Conservation (phyloP, 257 asterid species). For the Nicotiana obtusifolia region DNA sequence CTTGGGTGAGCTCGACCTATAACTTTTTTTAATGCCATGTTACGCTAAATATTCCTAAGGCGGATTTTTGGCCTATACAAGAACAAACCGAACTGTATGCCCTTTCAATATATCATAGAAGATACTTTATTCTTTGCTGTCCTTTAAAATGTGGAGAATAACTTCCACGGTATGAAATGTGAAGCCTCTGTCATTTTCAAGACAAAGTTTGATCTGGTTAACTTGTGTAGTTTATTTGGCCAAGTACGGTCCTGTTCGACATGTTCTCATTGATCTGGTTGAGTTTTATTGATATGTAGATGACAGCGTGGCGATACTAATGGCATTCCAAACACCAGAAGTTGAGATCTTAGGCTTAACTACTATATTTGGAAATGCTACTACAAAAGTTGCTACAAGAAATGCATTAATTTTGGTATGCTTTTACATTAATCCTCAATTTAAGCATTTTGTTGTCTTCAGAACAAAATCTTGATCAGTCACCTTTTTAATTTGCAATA, state of each 20-base stretch:
- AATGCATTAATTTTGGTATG: conserved; percentile 90
- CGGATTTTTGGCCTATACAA: too few relatives aligned
- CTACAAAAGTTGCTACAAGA: conserved; percentile 73
- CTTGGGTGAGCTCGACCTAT: too few relatives aligned
- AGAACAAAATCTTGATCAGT: conserved; percentile 44
- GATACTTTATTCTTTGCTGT: not conserved
- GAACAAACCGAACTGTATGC: not conserved
- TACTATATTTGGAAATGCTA: conserved; percentile 82
- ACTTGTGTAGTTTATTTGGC: not conserved
- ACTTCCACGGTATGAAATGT: not conserved
- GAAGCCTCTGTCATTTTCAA: not conserved
- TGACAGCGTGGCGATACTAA: conserved; percentile 85
- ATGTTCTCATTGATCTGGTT: not conserved
- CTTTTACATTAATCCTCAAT: conserved; percentile 15
- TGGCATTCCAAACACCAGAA: conserved; percentile 90
- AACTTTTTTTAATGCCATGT: too few relatives aligned
- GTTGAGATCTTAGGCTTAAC: conserved; percentile 82
- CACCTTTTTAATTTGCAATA: conserved; percentile 50
- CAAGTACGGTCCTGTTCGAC: not conserved
- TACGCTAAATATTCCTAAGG: too few relatives aligned
- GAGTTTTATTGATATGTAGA: conserved; percentile 38
- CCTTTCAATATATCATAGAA: not conserved
- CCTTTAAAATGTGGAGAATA: not conserved
- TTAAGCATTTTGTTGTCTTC: not conserved
- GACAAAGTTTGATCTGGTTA: not conserved